A percentile compares a stretch with the other conserved stretches of the same genome.
These are phyloP conservation scores for Cladosporium sphaerospermum DNA, from an alignment of 2,329 filamentous ascomycete species.

Conservation along the genomic window DNA sequence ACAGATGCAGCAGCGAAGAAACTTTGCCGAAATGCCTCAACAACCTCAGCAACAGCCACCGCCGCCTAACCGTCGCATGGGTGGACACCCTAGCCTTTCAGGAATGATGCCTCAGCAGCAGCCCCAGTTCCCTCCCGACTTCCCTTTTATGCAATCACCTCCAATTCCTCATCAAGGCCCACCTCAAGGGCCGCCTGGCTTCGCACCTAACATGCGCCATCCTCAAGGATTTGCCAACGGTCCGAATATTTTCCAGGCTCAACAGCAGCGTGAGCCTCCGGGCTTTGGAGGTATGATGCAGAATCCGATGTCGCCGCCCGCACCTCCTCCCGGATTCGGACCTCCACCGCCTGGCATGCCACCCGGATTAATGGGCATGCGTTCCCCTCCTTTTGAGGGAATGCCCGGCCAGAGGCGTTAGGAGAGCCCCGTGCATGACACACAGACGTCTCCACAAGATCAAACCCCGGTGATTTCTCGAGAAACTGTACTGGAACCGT, in stretches of 20 bases:
- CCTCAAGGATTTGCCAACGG: slow-evolving; percentile 9
- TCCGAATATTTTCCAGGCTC: slow-evolving; percentile 8
- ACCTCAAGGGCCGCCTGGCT: slow-evolving; percentile 10
- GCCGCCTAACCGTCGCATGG: slow-evolving; percentile 18
- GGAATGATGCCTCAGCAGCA: slow-evolving; percentile 25
- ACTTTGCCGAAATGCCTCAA: slow-evolving; percentile 21
- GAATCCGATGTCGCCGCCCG: slow-evolving; percentile 9
- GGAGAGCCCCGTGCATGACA: slow-evolving; percentile 1
- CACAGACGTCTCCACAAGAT: too few species aligned
- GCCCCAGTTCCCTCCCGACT: slow-evolving; percentile 19
- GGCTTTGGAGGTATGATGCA: slow-evolving; percentile 12
- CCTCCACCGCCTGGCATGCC: slow-evolving; percentile 7
- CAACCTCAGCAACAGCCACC: slow-evolving; percentile 17
- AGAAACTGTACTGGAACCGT: too few species aligned
- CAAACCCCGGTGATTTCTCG: too few species aligned
- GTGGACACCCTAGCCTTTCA: slow-evolving; percentile 23
- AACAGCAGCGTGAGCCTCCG: slow-evolving; percentile 8
- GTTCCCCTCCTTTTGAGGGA: slow-evolving; percentile 6
- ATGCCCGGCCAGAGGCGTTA: slow-evolving; percentile 10
- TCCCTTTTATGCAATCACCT: slow-evolving; percentile 13
- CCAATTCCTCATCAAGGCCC: background rate
- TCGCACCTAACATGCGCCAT: slow-evolving; percentile 10
- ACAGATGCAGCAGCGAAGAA: slow-evolving; percentile 22
- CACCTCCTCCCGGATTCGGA: slow-evolving; percentile 8
- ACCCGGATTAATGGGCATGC: slow-evolving; percentile 10